Conservation (phyloP, 176 grass and related monocot species). For the Eragrostis curvula region DNA sequence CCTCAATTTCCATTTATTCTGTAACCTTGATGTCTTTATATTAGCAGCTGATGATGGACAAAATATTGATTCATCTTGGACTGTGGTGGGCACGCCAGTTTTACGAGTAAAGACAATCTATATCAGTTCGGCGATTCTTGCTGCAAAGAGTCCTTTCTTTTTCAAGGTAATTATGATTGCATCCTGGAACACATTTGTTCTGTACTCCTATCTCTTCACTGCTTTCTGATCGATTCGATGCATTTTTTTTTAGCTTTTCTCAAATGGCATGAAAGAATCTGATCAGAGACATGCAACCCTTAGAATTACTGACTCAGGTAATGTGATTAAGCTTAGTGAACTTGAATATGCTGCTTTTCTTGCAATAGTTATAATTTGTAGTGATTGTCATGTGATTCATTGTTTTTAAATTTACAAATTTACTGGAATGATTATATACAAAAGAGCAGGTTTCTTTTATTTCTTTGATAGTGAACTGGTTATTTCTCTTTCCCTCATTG, state of each 20-base stretch:
- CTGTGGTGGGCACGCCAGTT: conserved; percentile 45
- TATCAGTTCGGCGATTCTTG: conserved; percentile 94
- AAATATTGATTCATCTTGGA: conserved; percentile 65
- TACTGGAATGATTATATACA: neutral
- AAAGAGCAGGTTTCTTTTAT: conserved; percentile 1
- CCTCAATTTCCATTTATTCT: conserved; percentile 16
- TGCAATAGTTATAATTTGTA: neutral
- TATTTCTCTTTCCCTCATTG: neutral
- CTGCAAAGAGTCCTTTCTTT: conserved; percentile 97
- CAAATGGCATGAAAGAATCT: conserved; percentile 99
- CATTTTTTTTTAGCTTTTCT: conserved; percentile 78
- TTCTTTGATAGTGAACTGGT: neutral
- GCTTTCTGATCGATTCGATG: conserved; percentile 35
- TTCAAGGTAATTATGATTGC: conserved; percentile 64
- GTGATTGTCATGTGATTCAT: neutral
- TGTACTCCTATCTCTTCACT: conserved; percentile 24
- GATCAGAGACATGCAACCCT: conserved; percentile 85
- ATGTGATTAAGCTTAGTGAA: conserved; percentile 38
- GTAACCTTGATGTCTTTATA: neutral
- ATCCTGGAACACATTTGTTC: conserved; percentile 1
- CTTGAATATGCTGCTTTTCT: neutral
- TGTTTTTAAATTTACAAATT: neutral
- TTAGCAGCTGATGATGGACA: conserved; percentile 66
- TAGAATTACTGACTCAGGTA: conserved; percentile 90
- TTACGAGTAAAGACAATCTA: conserved; percentile 75